phyloP scores from a whole-genome alignment of 2,329 filamentous ascomycete species.

The Alternaria triticimaculans region DNA sequence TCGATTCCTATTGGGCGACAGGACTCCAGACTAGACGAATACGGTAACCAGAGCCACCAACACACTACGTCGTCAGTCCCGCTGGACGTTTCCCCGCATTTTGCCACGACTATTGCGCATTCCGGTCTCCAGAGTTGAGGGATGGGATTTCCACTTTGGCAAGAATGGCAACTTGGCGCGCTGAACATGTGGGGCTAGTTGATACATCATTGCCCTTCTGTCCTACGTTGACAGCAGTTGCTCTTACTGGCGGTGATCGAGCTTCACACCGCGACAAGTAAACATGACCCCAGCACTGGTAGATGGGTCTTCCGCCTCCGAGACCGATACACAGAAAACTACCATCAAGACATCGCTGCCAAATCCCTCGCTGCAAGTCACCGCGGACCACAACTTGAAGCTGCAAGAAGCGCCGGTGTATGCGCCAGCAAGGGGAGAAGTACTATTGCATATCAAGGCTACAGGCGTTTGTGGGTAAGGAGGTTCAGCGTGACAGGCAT shows the following conservation, averaged over 20 bases:
- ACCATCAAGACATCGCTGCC: conserved; percentile 35
- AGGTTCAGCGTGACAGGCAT: accelerated
- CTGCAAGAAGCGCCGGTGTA: conserved; percentile 63
- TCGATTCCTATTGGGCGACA: conserved; percentile 3
- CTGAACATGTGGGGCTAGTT: conserved; percentile 1
- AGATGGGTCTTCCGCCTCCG: not conserved
- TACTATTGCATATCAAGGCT: conserved; percentile 66
- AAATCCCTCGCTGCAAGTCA: conserved; percentile 66
- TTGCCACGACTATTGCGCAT: not conserved
- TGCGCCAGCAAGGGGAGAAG: conserved; percentile 61
- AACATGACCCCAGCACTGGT: conserved; percentile 1
- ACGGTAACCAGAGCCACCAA: conserved; percentile 18
- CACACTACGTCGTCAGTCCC: not conserved
- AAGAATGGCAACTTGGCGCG: not conserved
- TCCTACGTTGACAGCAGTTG: not conserved
- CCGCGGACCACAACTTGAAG: conserved; percentile 66
- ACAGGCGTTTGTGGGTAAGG: conserved; percentile 69
- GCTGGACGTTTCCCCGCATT: conserved; percentile 8
- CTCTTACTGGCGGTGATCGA: not conserved
- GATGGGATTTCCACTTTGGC: not conserved
- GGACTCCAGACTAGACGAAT: not conserved
- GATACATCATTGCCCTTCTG: accelerated
- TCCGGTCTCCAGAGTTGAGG: not conserved
- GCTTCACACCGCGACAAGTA: conserved; percentile 3
- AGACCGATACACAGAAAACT: conserved; percentile 12